A percentile compares a stretch with the other conserved stretches of the same genome.
These are phyloP conservation scores for Lachnellula cervina DNA, from an alignment of 2,329 filamentous ascomycete genomes.

Conservation along the genomic window DNA sequence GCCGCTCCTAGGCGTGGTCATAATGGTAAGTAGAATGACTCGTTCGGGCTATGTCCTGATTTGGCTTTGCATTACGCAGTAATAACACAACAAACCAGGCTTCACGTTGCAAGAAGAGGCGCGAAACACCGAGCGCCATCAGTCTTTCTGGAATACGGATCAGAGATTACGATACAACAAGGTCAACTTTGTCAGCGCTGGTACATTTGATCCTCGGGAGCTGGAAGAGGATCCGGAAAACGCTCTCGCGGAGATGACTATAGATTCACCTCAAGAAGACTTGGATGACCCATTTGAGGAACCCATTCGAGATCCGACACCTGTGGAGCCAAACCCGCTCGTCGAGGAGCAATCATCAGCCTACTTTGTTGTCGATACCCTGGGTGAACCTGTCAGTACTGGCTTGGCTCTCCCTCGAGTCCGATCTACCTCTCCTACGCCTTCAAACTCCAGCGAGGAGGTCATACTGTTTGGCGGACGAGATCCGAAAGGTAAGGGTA, in stretches of 20 bases:
- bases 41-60: not conserved
- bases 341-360: slow-evolving; percentile 2
- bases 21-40: slow-evolving; percentile 13
- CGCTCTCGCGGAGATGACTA: slow-evolving; percentile 24
- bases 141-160: slow-evolving; percentile 41
- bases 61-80: not conserved
- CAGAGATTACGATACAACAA: slow-evolving; percentile 49
- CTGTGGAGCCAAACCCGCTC: not conserved
- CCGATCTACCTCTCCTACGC: slow-evolving; percentile 32
- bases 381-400: slow-evolving; percentile 28
- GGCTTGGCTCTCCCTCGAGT: slow-evolving; percentile 29
- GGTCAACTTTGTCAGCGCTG: slow-evolving; percentile 58
- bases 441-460: slow-evolving; percentile 65
- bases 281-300: not conserved
- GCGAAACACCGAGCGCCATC: slow-evolving; percentile 49
- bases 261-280: slow-evolving; percentile 9
- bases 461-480: slow-evolving; percentile 64
- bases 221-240: slow-evolving; percentile 24
- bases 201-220: slow-evolving; percentile 36
- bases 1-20: slow-evolving; percentile 10
- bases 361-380: slow-evolving; percentile 35
- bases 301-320: not conserved
- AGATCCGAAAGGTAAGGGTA: slow-evolving; percentile 9
- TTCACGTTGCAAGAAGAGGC: slow-evolving; percentile 50
- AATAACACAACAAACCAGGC: slow-evolving; percentile 9